Percentiles rank a stretch among this genome's conserved stretches.
Conservation (phyloP, 2,329 filamentous ascomycete species). For the Aspergillus novofumigatus region DNA sequence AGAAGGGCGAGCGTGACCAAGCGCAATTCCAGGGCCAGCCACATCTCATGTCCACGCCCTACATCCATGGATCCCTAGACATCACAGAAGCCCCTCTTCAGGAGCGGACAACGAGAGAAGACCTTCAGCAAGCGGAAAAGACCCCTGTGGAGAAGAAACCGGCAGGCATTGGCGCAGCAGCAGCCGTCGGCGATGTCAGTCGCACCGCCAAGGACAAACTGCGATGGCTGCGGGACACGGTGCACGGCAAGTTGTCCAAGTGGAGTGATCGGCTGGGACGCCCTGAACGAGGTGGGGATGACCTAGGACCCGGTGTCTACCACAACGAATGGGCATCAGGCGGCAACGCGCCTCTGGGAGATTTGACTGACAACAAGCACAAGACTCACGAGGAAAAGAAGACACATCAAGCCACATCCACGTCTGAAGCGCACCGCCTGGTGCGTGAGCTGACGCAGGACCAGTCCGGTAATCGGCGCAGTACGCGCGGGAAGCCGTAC, state of each 20-base stretch:
- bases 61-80: constrained; percentile 23
- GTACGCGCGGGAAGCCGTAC: constrained; percentile 2
- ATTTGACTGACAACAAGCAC: constrained; percentile 28
- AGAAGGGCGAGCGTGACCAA: constrained; percentile 9
- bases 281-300: constrained; percentile 19
- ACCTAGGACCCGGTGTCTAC: constrained; percentile 20
- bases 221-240: background rate
- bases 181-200: background rate
- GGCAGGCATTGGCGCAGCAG: background rate
- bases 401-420: constrained; percentile 20
- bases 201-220: constrained; percentile 1
- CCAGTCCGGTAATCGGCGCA: constrained; percentile 18
- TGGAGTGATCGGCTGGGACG: constrained; percentile 22
- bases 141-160: background rate
- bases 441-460: constrained; percentile 30
- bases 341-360: constrained; percentile 19
- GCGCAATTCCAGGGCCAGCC: constrained; percentile 8
- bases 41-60: constrained; percentile 16
- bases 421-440: constrained; percentile 29
- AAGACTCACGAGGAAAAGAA: constrained; percentile 26
- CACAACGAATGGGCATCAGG: constrained; percentile 26
- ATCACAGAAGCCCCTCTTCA: constrained; percentile 20
- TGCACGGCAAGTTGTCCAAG: constrained; percentile 11
- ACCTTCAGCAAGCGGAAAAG: constrained; percentile 1
- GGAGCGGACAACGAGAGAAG: constrained; percentile 2